Evolutionary conservation across 768 basidiomycete genomes (phyloP), one percentile per base, ranked within the genome.

Genomic region (Russula foetens): DNA sequence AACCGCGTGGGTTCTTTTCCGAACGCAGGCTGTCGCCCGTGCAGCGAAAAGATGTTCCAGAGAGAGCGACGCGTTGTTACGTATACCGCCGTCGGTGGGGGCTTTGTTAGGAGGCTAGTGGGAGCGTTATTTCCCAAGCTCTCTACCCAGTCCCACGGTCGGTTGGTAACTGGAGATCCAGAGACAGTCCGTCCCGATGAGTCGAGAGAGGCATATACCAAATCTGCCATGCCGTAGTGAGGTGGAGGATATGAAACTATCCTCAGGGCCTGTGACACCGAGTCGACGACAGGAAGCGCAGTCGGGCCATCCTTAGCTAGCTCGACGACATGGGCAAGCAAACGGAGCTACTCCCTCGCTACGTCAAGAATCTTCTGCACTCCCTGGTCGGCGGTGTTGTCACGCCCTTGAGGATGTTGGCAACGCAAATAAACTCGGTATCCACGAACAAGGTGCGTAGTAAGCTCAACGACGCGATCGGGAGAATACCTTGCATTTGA

Each of bases 71-170:
- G 82, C 80, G 4, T 83, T 75, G 67, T 92, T 92, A 69, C 56
- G 56, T 21, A 62, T 35, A 79, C 85, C 45, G 88, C 74, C 15
- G 68, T 45, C 54, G 75, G 67, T 61, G 69, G 75, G 19, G 67
- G 76, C 69, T 28, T 81, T 79, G 4, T 75, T 64, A 12, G 74
- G n/a, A n/a, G n/a, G n/a, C n/a, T n/a, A n/a, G n/a, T n/a, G n/a
- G n/a, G 67, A 8, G 76, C 60, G 3, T 78, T 75, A 53, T 87
- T 84, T 9, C 88, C 88, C 3, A 91, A 67, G 68, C 86, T 82
- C 71, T 92, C 90, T 7, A 85, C 82, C 89, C 90, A 92, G 70
- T 92, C 90, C 90, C 90, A 92, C 4, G 90, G 88, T 33, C 84
- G 81, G 71, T 90, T 88, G 58, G 81, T 75, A 19, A 91, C 85